Evolutionary conservation across 768 basidiomycete genomes (phyloP).

Genomic region (Hortiboletus flavorubellus): DNA sequence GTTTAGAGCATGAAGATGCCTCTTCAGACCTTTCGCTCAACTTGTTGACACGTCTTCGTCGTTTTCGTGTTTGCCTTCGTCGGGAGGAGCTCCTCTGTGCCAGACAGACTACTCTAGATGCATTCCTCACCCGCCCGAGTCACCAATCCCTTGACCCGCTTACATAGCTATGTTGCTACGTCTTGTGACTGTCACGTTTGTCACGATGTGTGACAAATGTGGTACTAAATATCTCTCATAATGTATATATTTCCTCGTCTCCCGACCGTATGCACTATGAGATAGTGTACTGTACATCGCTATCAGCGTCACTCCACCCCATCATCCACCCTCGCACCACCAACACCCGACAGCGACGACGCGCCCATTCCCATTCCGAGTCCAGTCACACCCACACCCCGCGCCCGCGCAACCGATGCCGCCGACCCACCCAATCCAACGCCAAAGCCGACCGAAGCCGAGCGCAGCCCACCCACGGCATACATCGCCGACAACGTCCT

Average conservation of each 20-base stretch:
- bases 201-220: background rate
- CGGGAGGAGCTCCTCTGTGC: background rate
- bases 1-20: too few relatives aligned
- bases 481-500: conserved; percentile 63
- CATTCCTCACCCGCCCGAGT: background rate
- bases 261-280: background rate
- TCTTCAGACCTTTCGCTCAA: too few relatives aligned
- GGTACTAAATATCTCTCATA: too few relatives aligned
- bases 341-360: conserved; percentile 1
- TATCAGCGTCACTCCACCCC: conserved; percentile 18
- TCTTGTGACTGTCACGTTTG: background rate
- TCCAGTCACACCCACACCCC: background rate
- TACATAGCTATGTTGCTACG: background rate
- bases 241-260: background rate
- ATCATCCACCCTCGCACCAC: background rate
- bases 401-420: conserved; percentile 13
- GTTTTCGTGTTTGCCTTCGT: background rate
- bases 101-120: background rate
- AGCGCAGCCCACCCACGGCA: conserved; percentile 54
- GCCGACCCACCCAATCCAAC: conserved; percentile 21
- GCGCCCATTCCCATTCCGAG: background rate
- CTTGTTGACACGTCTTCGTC: background rate
- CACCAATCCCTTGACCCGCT: too few relatives aligned
- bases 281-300: too few relatives aligned
- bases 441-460: conserved; percentile 30